Evolutionary conservation across 352 stramenopile genomes (phyloP).

Genomic region (Globisporangium acanthophoron): DNA sequence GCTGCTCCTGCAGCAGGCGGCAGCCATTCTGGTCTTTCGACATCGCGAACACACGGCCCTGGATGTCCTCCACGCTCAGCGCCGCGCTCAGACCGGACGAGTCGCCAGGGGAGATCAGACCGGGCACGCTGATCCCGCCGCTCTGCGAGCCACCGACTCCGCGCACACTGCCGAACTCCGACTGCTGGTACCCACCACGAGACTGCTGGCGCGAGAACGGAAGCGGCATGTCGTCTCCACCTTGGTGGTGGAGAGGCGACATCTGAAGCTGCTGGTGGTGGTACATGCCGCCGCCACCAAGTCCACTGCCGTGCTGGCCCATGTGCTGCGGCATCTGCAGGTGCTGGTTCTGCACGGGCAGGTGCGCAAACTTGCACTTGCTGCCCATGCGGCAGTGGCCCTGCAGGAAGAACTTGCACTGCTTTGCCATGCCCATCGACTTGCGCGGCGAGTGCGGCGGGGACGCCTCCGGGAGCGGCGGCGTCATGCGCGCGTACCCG

Average conservation of each 20-base stretch:
- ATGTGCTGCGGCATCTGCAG: constrained; percentile 13
- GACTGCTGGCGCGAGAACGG: constrained; percentile 10
- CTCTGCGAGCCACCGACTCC: constrained; percentile 7
- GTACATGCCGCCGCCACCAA: background rate
- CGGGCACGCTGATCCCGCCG: background rate
- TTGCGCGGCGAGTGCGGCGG: constrained; percentile 59
- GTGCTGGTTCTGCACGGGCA: constrained; percentile 32
- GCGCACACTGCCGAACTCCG: constrained; percentile 1
- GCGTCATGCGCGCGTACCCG: constrained; percentile 48
- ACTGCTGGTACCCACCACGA: constrained; percentile 2
- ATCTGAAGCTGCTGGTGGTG: constrained; percentile 11
- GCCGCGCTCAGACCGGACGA: constrained; percentile 27
- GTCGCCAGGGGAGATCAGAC: constrained; percentile 5
- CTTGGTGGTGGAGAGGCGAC: constrained; percentile 11
- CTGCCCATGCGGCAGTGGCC: constrained; percentile 80
- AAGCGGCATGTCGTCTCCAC: constrained; percentile 6
- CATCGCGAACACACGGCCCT: constrained; percentile 76
- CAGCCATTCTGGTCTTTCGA: constrained; percentile 98
- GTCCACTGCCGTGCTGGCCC: background rate
- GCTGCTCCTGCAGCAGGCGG: constrained; percentile 94
- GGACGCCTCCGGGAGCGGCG: constrained; percentile 47
- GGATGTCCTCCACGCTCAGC: constrained; percentile 70
- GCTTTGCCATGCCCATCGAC: constrained; percentile 48
- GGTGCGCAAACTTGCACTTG: constrained; percentile 85
- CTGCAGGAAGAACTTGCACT: constrained; percentile 83